Evolutionary conservation across 495 filamentous ascomycete genomes (phyloP).

Genomic region (Cetradonia linearis): DNA sequence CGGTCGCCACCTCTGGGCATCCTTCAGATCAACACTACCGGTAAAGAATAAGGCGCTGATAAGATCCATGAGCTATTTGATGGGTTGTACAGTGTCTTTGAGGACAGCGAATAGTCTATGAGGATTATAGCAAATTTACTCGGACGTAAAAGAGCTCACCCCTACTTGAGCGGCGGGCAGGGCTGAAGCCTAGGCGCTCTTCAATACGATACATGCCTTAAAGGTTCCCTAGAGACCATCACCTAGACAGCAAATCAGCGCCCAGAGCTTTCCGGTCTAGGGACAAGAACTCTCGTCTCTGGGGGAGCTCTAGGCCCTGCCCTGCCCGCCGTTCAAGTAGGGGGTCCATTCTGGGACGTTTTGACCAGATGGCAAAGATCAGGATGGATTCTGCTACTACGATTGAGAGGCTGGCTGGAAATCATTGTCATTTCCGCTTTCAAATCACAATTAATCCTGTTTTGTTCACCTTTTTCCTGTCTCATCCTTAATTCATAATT

Average conservation of each 20-base stretch:
- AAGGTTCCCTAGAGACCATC: too few relatives aligned
- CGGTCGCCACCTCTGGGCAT: slow-evolving; percentile 23
- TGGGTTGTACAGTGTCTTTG: neutral
- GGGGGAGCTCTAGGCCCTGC: too few relatives aligned
- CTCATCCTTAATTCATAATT: neutral
- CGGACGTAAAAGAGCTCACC: too few relatives aligned
- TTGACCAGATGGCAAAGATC: neutral
- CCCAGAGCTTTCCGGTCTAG: too few relatives aligned
- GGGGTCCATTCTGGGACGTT: too few relatives aligned
- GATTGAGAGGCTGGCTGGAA: neutral
- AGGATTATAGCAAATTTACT: neutral
- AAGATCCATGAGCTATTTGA: neutral
- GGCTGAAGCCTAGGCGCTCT: too few relatives aligned
- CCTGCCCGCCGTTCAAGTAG: too few relatives aligned
- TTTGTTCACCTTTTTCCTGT: neutral
- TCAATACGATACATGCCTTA: too few relatives aligned
- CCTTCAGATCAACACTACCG: neutral
- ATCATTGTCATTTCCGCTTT: neutral
- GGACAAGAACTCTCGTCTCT: too few relatives aligned
- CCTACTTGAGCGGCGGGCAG: too few relatives aligned
- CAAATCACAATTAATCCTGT: neutral
- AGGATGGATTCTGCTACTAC: neutral
- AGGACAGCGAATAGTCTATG: neutral
- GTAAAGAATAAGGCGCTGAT: neutral
- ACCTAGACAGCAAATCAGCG: too few relatives aligned